Evolutionary conservation across 139 green algal species (phyloP).

Genomic region (Closterium sp.): DNA sequence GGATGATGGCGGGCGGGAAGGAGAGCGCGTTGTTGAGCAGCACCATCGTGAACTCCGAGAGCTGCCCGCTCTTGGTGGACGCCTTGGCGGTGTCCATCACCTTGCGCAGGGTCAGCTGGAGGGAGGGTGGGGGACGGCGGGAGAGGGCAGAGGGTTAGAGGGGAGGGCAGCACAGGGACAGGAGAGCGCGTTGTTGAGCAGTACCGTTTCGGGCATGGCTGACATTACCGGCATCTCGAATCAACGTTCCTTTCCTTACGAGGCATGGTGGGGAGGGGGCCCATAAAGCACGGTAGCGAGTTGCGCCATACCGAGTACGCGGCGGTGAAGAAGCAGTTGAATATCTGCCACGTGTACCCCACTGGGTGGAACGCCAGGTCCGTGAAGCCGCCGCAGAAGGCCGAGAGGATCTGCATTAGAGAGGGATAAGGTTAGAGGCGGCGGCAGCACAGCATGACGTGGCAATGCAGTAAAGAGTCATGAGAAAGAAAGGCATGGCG

Average conservation of each 20-base stretch:
- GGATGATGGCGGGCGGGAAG: conserved; percentile 69
- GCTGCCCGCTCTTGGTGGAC: conserved; percentile 25
- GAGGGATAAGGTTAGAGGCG: background rate
- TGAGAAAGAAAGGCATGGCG: background rate
- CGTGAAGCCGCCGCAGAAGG: conserved; percentile 70
- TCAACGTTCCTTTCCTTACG: too few species aligned
- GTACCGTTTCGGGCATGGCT: too few species aligned
- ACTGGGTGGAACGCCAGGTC: conserved; percentile 77
- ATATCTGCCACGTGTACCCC: conserved; percentile 82
- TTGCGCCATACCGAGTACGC: conserved; percentile 60
- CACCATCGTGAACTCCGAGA: conserved; percentile 61
- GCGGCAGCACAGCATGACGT: background rate
- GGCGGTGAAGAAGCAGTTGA: conserved; percentile 78
- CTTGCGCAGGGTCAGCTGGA: conserved; percentile 66
- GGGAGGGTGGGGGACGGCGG: too few species aligned
- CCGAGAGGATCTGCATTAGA: conserved; percentile 72
- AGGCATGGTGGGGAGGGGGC: too few species aligned
- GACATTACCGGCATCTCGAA: too few species aligned
- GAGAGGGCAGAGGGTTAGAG: too few species aligned
- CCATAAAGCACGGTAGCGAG: background rate
- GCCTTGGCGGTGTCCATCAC: conserved; percentile 78
- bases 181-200: too few species aligned
- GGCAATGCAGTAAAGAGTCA: background rate
- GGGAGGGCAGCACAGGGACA: too few species aligned
- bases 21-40: conserved; percentile 93